Conservation (phyloP, 345 rosid genomes). For the Rhodamnia rubescens region DNA sequence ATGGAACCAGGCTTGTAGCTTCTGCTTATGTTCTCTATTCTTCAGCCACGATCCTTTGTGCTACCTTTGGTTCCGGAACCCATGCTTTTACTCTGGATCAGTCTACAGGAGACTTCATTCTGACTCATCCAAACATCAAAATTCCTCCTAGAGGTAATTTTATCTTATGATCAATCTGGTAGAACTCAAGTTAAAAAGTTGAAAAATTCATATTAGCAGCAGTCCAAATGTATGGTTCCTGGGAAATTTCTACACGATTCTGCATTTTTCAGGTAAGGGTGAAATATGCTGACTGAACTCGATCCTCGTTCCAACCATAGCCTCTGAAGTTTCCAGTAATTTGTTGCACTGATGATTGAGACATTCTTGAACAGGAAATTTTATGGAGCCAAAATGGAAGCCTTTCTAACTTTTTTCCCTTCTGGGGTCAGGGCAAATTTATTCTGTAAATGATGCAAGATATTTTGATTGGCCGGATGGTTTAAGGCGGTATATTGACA, state of each 20-base stretch:
- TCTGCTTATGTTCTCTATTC: constrained; percentile 87
- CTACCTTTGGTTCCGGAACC: constrained; percentile 84
- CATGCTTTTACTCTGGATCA: constrained; percentile 86
- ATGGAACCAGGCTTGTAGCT: constrained; percentile 69
- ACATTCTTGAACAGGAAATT: neutral
- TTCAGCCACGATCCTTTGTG: constrained; percentile 76
- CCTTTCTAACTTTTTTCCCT: neutral
- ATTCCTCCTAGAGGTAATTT: constrained; percentile 75
- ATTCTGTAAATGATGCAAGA: constrained; percentile 87
- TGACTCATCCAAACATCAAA: constrained; percentile 62
- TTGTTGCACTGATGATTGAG: neutral
- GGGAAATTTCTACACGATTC: neutral
- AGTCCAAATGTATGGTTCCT: neutral
- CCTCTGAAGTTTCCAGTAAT: neutral
- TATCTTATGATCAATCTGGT: neutral
- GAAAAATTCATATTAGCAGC: neutral
- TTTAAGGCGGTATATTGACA: constrained; percentile 66
- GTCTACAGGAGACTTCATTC: constrained; percentile 78
- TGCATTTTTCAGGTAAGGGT: neutral
- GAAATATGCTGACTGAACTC: neutral
- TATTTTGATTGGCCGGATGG: constrained; percentile 97
- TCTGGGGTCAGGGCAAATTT: constrained; percentile 62
- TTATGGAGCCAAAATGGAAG: neutral
- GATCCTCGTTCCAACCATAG: neutral
- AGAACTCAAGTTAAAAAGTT: neutral